phyloP scores from a whole-genome alignment of 768 basidiomycete species.

The Suillus fuscotomentosus region DNA sequence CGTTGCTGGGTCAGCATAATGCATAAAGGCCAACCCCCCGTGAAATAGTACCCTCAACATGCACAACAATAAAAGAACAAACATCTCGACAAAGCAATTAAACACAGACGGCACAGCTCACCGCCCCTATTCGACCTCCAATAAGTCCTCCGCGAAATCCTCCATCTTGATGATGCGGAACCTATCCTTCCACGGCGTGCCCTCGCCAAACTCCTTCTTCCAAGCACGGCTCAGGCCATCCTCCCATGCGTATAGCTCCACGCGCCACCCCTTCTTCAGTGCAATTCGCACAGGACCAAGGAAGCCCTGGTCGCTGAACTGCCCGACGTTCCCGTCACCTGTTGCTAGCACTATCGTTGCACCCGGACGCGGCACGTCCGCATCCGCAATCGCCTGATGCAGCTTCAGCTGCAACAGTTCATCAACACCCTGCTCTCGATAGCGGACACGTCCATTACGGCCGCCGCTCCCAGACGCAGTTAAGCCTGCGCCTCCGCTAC shows the following conservation, averaged over 20 bases:
- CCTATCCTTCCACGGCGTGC: conserved; percentile 36
- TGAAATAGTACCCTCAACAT: background rate
- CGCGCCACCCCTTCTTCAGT: conserved; percentile 85
- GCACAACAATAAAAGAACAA: conserved; percentile 3
- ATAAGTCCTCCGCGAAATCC: conserved; percentile 59
- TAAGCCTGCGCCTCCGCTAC: conserved; percentile 15
- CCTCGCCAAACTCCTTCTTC: conserved; percentile 69
- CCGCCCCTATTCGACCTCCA: conserved; percentile 39
- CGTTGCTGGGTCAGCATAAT: background rate
- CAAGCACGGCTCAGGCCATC: conserved; percentile 77
- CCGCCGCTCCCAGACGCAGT: conserved; percentile 13
- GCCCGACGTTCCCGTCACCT: conserved; percentile 89
- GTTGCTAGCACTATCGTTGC: conserved; percentile 90
- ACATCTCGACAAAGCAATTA: background rate
- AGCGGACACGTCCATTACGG: conserved; percentile 46
- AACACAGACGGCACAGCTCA: conserved; percentile 6
- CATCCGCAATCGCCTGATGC: conserved; percentile 77
- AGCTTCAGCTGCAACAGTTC: conserved; percentile 93
- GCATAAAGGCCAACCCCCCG: background rate
- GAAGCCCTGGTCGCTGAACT: conserved; percentile 94
- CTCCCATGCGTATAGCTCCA: conserved; percentile 95
- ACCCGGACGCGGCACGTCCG: conserved; percentile 60
- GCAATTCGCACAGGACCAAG: conserved; percentile 84
- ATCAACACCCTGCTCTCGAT: conserved; percentile 92
- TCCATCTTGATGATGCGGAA: conserved; percentile 66